A percentile compares a stretch with the other conserved stretches of the same genome.
Conservation (phyloP, 2,329 filamentous ascomycete species). For the Paramyrothecium roridum region DNA sequence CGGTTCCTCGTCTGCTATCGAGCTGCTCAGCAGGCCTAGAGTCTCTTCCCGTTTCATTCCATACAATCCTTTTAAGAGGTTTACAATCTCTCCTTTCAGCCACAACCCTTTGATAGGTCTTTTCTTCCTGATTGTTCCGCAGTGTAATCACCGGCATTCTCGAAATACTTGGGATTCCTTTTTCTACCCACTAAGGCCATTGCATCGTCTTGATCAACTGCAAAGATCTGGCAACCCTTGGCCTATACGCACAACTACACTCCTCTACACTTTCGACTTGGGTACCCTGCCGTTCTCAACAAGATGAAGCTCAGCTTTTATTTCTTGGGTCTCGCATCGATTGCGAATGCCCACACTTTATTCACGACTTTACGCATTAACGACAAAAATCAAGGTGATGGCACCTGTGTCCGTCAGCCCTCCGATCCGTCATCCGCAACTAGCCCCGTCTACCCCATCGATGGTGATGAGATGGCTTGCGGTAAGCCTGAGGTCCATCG, state of each 20-base stretch:
- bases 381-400: slow-evolving; percentile 63
- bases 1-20: background rate
- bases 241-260: background rate
- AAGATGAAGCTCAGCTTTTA: slow-evolving; percentile 33
- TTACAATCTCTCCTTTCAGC: too few relatives aligned
- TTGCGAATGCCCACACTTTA: slow-evolving; percentile 54
- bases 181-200: too few relatives aligned
- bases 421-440: slow-evolving; percentile 48
- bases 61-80: too few relatives aligned
- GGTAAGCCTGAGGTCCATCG: slow-evolving; percentile 45
- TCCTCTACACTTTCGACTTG: background rate
- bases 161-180: too few relatives aligned
- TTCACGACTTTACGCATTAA: slow-evolving; percentile 64
- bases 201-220: too few relatives aligned
- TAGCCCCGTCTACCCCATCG: slow-evolving; percentile 54
- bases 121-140: too few relatives aligned
- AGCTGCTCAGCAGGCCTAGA: background rate
- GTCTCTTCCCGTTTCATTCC: background rate
- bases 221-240: too few relatives aligned
- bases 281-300: slow-evolving; percentile 3
- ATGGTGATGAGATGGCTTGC: slow-evolving; percentile 65
- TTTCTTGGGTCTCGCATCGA: slow-evolving; percentile 32
- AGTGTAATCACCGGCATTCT: too few relatives aligned
- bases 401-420: slow-evolving; percentile 68
- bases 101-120: too few relatives aligned